Base-by-base conservation (phyloP, 2,329 filamentous ascomycete species). In the Aspergillus phoenicis region DNA sequence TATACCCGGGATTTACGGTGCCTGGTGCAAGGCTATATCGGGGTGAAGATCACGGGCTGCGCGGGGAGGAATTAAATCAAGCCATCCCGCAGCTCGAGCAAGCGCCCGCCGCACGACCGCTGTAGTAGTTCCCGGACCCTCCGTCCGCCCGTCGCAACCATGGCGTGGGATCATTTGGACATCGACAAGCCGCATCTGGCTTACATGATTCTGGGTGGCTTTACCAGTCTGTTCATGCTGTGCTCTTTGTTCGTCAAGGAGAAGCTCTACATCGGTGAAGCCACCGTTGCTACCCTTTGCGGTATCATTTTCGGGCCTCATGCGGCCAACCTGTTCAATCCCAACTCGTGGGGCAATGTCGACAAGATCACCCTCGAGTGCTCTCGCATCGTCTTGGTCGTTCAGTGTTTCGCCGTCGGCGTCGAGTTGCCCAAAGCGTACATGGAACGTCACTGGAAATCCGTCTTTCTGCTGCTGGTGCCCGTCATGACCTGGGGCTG, bases 181-280 rank as follows among this genome's bases (percentile, higher is more conserved):
- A 89, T 98, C 81, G 97, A 96, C 80, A 91, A 89, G 83, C 91
- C 95, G 71, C 95, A 99, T 83, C 79, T 98, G 91, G 95, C 96
- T 67, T 99, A 99, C 80, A 92, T 98, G 80, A 97, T 99, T 79
- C 83, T 99, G 59, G 95, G 95, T 72, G 95, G 94, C 76, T 99
- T 99, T 82, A 99, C 95, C 68, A 93, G 90, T 62, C 83, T 99
- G 70, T 99, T 99, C 82, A 99, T 99, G 95, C 84, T 99, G 62
- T 97, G 93, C 78, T 99, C 95, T 62, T 92, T 96, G 58, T 88
- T 98, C 73, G 96, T 99, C 81, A 99, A 99, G 83, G 95, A 99
- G 83, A 91, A 91, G 76, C 85, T 98, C 73, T 99, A 99, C 81
- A 99, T 99, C 76, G 95, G 95, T 74, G 95, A 99, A 84, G 95